phyloP scores from a whole-genome alignment of 768 basidiomycete species.

The Lyophyllum atratum region DNA sequence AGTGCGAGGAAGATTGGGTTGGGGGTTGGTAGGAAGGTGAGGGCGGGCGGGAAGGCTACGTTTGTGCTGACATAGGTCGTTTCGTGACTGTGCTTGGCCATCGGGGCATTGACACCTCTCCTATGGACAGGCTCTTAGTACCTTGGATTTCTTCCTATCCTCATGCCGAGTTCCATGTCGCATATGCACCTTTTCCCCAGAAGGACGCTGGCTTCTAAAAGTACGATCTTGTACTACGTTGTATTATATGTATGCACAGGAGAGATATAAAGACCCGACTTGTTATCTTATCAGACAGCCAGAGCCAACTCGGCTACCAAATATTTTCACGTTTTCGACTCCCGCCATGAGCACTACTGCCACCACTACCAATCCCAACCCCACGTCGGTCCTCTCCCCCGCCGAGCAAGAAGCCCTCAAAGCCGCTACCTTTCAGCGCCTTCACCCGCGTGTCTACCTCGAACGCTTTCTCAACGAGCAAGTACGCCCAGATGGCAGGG shows the following conservation, averaged over 20 bases:
- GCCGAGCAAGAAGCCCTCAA: slow-evolving; percentile 41
- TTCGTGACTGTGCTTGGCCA: too few relatives aligned
- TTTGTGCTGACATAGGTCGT: neutral
- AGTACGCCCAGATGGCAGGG: slow-evolving; percentile 82
- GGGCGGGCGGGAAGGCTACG: neutral
- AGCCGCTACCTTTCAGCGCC: slow-evolving; percentile 74
- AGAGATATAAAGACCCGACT: too few relatives aligned
- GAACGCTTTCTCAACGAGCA: slow-evolving; percentile 81
- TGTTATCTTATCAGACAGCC: too few relatives aligned
- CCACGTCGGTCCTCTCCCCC: slow-evolving; percentile 14
- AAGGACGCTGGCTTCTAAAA: too few relatives aligned
- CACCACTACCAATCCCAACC: neutral
- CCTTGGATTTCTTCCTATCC: too few relatives aligned
- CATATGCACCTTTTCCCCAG: too few relatives aligned
- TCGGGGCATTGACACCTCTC: too few relatives aligned
- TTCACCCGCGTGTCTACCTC: slow-evolving; percentile 88
- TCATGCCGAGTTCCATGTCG: too few relatives aligned
- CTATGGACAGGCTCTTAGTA: too few relatives aligned
- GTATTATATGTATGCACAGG: too few relatives aligned
- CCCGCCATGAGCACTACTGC: slow-evolving; percentile 11
- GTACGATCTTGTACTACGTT: too few relatives aligned
- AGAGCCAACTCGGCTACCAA: neutral
- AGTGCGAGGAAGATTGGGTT: neutral
- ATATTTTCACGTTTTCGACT: neutral
- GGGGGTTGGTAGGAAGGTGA: neutral